phyloP scores from a whole-genome alignment of 805 yeast genomes.

The Sugiyamaella lignohabitans region DNA sequence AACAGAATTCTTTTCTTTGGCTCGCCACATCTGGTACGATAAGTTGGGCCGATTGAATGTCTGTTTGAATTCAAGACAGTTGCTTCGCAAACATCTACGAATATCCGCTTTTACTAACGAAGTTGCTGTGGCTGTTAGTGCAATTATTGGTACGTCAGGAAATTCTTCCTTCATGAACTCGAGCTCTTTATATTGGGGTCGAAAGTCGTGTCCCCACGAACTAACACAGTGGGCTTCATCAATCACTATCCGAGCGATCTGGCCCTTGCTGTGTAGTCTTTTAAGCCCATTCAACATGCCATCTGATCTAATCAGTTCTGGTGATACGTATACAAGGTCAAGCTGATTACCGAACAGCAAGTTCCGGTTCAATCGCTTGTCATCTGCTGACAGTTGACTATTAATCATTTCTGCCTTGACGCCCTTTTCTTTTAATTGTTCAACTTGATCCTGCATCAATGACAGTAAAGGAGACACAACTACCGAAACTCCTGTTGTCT shows the following conservation, averaged over 20 bases:
- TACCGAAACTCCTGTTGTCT: slow-evolving; percentile 75
- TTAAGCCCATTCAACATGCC: background rate
- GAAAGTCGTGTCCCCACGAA: slow-evolving; percentile 97
- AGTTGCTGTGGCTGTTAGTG: slow-evolving; percentile 95
- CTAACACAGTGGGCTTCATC: slow-evolving; percentile 99
- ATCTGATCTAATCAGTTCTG: slow-evolving; percentile 74
- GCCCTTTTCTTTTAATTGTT: slow-evolving; percentile 58
- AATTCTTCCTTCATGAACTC: slow-evolving; percentile 63
- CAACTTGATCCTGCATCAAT: slow-evolving; percentile 95
- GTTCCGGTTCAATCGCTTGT: slow-evolving; percentile 55
- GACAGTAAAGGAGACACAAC: slow-evolving; percentile 94
- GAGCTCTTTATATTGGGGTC: slow-evolving; percentile 89
- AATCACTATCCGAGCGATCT: slow-evolving; percentile 79
- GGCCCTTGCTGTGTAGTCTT: slow-evolving; percentile 47
- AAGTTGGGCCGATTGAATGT: slow-evolving; percentile 88
- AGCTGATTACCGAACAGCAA: slow-evolving; percentile 59
- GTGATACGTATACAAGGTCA: slow-evolving; percentile 79
- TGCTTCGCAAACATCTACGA: slow-evolving; percentile 58
- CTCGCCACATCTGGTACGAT: slow-evolving; percentile 55
- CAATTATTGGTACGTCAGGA: slow-evolving; percentile 86
- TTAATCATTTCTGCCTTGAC: slow-evolving; percentile 85
- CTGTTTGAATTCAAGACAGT: slow-evolving; percentile 61
- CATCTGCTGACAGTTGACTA: slow-evolving; percentile 62
- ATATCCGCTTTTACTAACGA: slow-evolving; percentile 84
- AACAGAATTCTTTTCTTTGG: slow-evolving; percentile 18